A percentile compares a stretch with the other conserved stretches of the same genome.
phyloP scores from a whole-genome alignment of 2,329 filamentous ascomycete species.

The Microdochium nivale region DNA sequence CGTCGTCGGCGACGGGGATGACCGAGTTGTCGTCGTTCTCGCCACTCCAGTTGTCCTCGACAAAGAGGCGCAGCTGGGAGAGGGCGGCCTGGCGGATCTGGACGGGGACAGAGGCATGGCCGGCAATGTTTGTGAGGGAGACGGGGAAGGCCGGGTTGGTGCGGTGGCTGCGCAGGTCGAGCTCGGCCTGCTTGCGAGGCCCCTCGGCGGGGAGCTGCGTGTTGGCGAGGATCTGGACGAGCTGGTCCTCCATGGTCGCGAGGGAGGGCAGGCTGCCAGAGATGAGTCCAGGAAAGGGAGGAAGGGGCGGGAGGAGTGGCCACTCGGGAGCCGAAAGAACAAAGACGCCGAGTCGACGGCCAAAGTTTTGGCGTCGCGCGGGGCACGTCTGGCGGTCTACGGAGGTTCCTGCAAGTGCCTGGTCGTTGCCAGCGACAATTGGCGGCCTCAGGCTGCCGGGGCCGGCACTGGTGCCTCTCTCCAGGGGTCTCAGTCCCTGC shows the following conservation, averaged over 20 bases:
- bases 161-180: constrained; percentile 66
- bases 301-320: not conserved
- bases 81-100: constrained; percentile 78
- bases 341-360: not conserved
- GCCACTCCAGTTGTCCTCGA: constrained; percentile 75
- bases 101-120: constrained; percentile 63
- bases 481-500: too few relatives aligned
- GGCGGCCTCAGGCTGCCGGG: too few relatives aligned
- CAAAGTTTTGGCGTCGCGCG: not conserved
- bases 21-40: constrained; percentile 57
- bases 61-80: constrained; percentile 71
- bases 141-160: constrained; percentile 64
- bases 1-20: constrained; percentile 62
- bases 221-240: constrained; percentile 79
- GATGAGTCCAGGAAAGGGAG: not conserved
- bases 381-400: not conserved
- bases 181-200: constrained; percentile 78
- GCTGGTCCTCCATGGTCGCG: constrained; percentile 76
- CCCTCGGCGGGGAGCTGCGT: constrained; percentile 71
- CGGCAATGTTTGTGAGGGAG: constrained; percentile 72
- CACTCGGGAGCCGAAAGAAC: too few relatives aligned
- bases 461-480: too few relatives aligned
- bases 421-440: not conserved
- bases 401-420: not conserved
- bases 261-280: not conserved